Evolutionary conservation across 176 grass and related monocot species (phyloP), one percentile per base, ranked within the genome.

Genomic region (Secale cereale): DNA sequence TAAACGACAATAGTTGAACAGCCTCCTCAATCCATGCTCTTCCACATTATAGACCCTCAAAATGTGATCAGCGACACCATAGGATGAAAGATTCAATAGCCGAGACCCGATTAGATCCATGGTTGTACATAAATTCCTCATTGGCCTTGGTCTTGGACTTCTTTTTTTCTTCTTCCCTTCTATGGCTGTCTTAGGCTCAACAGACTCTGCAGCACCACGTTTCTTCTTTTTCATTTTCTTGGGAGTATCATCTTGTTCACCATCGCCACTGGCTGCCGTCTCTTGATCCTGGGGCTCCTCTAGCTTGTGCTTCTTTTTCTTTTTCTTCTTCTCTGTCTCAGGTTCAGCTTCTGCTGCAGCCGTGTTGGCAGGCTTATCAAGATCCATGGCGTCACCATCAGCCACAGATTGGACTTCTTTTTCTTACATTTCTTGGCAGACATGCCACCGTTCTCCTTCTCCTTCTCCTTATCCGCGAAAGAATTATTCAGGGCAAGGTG

Each of bases 141-240:
- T 92, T 88, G 28, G n/a, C 82, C 30, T 87, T 83, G 2, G 40
- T 54, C 65, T 85, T 92, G 12, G 52, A 26, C 30, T 92, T 97
- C 84, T 91, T 95, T 89, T 89, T 66, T 94, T 97, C 85, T 90
- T 91, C 82, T 87, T 94, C 15, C 68, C 81, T 85, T 89, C 81
- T 12, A 77, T 85, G 40, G 29, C 82, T 3, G 66, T 85, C 77
- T 90, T 86, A 26, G 67, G 78, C 45, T 87, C 79, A 74, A 30
- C 43, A 11, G 82, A 78, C 22, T 82, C 59, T 22, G 40, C 36
- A 7, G 37, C 74, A 23, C 86, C 84, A 41, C 78, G 62, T 74
- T 20, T 87, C 85, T 94, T 91, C 78, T 87, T 91, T 33, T 90
- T 98, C 46, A 92, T 87, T 86, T 87, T 95, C 76, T 88, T 90